Base-by-base conservation (phyloP, 1,139 yeast genomes). In the Diutina siamensis region DNA sequence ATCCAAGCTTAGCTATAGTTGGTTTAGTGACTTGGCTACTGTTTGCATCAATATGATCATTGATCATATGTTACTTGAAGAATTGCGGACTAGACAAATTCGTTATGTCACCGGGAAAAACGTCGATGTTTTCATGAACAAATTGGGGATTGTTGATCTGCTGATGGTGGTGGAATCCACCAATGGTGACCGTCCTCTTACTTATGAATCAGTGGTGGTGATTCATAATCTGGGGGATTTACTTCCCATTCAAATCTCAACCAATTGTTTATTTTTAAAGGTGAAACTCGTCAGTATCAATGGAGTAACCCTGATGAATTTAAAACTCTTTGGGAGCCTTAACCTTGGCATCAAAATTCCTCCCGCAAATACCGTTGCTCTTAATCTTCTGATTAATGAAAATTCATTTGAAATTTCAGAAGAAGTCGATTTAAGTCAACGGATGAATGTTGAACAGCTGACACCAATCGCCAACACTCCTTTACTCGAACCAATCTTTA, bases 1-100 rank as follows among this genome's bases (percentile, higher is more conserved):
- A n/a, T 38, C 25, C 20, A 25, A 25, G 12, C 22, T 38, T 31
- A 15, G 20, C 7, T 79, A 78, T 54, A 65, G 65, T 44, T 76
- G 72, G 50, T 72, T 81, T 48, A 62, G 67, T 46, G 60, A 65
- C 2, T 60, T 82, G 40, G 70, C 81, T 13, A 71, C 69, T 33
- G 56, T 70, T 12, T 73, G 83, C 28, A 71, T 83, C 2, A 78
- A 80, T 48, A 72, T 71, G 62, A 73, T 83, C 46, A 71, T 81
- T 46, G 76, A 79, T 49, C 83, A 81, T 51, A 69, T 81, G 67
- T 69, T 83, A 5, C 66, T 78, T 17, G 81, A 77, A 52, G 87
- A 83, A 48, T 65, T 83, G 8, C 44, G 36, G 13, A 20, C 28
- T 7, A 22, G 44, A 12, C 15, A 33, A 3, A 21, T 42, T 3